Conservation (phyloP, 2,329 filamentous ascomycete species). For the Cryphonectria nitschkei region DNA sequence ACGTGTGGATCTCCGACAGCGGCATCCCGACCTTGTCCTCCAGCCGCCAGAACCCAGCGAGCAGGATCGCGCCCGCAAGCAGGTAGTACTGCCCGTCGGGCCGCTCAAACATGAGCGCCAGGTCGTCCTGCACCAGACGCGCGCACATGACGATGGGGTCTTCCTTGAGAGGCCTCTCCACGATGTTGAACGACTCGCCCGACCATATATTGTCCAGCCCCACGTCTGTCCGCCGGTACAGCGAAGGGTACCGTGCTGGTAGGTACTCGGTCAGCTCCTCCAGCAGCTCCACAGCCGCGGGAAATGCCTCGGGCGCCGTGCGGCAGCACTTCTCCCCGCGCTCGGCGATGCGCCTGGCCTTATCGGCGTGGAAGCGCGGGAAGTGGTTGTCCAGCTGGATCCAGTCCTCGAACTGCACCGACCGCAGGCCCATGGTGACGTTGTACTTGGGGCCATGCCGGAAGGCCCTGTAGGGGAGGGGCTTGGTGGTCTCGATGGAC, state of each 20-base stretch:
- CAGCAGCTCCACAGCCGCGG: constrained; percentile 74
- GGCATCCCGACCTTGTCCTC: constrained; percentile 81
- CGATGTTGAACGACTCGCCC: constrained; percentile 71
- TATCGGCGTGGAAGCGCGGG: constrained; percentile 72
- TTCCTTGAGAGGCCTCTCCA: constrained; percentile 65
- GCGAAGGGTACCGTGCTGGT: constrained; percentile 71
- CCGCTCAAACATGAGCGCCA: constrained; percentile 81
- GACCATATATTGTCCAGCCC: constrained; percentile 75
- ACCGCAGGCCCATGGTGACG: constrained; percentile 77
- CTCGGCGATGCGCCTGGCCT: constrained; percentile 68
- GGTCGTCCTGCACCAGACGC: constrained; percentile 77
- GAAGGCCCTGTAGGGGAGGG: constrained; percentile 78
- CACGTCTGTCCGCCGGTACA: constrained; percentile 66
- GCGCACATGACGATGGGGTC: constrained; percentile 79
- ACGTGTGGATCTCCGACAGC: constrained; percentile 78
- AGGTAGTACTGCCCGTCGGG: constrained; percentile 81
- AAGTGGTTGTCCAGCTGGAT: constrained; percentile 85
- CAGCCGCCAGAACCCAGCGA: constrained; percentile 83
- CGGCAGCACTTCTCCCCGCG: constrained; percentile 68
- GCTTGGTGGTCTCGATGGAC: constrained; percentile 70
- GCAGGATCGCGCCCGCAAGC: constrained; percentile 73
- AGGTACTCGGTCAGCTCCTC: constrained; percentile 75
- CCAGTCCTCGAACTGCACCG: constrained; percentile 73
- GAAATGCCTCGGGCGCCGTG: constrained; percentile 71
- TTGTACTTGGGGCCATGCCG: constrained; percentile 77